A percentile compares a stretch with the other conserved stretches of the same genome.
Conservation (phyloP, 495 filamentous ascomycete genomes). For the Apiosordaria backusii region DNA sequence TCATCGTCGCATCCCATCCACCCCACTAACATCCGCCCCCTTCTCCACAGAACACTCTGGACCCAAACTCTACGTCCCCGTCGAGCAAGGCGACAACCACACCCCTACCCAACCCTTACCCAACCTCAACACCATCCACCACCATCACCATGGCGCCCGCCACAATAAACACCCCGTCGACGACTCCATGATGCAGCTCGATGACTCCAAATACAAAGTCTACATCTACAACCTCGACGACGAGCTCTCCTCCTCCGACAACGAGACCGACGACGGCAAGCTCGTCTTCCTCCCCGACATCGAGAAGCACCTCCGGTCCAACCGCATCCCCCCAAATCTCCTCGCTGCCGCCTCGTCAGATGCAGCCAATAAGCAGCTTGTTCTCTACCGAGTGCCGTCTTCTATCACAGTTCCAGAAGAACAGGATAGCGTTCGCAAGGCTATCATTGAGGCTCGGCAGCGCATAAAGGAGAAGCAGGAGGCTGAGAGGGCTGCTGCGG, state of each 20-base stretch:
- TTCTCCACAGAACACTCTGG: constrained; percentile 48
- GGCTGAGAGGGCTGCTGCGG: constrained; percentile 16
- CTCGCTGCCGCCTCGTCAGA: constrained; percentile 44
- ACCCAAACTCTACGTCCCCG: constrained; percentile 53
- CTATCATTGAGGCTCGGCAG: constrained; percentile 76
- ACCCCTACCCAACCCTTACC: neutral
- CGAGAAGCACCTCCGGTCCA: constrained; percentile 62
- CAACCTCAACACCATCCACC: neutral
- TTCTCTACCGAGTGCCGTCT: constrained; percentile 75
- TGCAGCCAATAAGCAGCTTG: constrained; percentile 59
- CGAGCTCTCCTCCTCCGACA: constrained; percentile 69
- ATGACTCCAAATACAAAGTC: constrained; percentile 80
- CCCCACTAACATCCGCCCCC: constrained; percentile 18
- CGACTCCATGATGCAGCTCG: constrained; percentile 72
- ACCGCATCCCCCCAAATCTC: constrained; percentile 62
- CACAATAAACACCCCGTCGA: constrained; percentile 15
- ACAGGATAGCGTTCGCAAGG: constrained; percentile 77
- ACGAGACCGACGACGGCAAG: constrained; percentile 46
- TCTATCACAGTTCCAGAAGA: constrained; percentile 74
- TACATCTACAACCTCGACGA: constrained; percentile 89
- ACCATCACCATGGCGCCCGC: constrained; percentile 3
- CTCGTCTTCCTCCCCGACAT: constrained; percentile 81
- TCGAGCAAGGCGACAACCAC: constrained; percentile 37
- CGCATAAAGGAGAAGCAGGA: constrained; percentile 53
- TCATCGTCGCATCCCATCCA: constrained; percentile 11